These are phyloP conservation scores for Tricholoma bakamatsutake DNA, from an alignment of 768 basidiomycete genomes.

Conservation along the genomic window DNA sequence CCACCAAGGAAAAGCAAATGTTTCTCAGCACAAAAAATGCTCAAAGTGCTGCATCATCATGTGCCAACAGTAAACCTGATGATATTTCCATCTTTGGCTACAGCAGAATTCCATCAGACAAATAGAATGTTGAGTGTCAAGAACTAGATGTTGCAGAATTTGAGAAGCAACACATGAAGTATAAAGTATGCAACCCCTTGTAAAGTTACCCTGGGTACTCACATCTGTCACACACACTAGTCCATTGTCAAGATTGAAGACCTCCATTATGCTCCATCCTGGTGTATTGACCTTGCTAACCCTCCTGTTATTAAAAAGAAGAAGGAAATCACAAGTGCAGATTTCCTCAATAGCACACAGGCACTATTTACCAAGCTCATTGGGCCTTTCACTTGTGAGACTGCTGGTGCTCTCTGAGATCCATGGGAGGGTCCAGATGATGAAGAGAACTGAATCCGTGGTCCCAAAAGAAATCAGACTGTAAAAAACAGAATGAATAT, in stretches of 20 bases:
- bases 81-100: not conserved
- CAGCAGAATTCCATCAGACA: not conserved
- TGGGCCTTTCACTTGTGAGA: not conserved
- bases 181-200: not conserved
- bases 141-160: not conserved
- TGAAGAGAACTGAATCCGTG: too few relatives aligned
- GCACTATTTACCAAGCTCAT: not conserved
- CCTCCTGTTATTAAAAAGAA: not conserved
- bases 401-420: not conserved
- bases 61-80: not conserved
- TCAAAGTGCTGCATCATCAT: too few relatives aligned
- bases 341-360: not conserved
- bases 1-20: not conserved
- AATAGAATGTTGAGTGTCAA: not conserved
- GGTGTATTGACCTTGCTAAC: not conserved
- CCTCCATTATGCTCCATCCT: not conserved
- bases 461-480: too few relatives aligned
- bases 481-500: too few relatives aligned
- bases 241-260: constrained; percentile 1
- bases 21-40: not conserved
- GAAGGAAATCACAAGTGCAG: not conserved
- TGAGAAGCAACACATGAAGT: not conserved
- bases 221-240: not conserved
- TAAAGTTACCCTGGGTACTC: not conserved
- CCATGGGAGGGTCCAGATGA: not conserved